phyloP scores from a whole-genome alignment of 2,329 filamentous ascomycete species.

The Sporothrix brasiliensis region DNA sequence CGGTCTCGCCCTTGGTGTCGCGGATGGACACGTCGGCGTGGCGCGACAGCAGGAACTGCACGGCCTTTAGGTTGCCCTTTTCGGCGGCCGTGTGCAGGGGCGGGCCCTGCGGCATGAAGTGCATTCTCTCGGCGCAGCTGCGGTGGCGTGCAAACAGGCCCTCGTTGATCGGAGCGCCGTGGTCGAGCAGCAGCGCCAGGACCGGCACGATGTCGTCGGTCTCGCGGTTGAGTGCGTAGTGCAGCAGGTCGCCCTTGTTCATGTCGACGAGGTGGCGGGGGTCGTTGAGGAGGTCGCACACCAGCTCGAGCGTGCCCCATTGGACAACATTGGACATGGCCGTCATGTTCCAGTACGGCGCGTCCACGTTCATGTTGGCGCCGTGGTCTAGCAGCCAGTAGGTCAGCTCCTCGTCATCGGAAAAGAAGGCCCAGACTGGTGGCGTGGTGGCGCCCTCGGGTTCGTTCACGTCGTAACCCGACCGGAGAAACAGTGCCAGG shows the following conservation, averaged over 20 bases:
- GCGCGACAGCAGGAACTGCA: too few relatives aligned
- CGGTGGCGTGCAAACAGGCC: neutral
- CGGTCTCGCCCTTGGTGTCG: too few relatives aligned
- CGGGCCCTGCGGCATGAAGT: slow-evolving; percentile 14
- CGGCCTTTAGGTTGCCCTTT: too few relatives aligned
- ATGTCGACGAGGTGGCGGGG: slow-evolving; percentile 10
- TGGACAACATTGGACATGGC: neutral
- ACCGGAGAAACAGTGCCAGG: neutral
- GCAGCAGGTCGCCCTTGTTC: slow-evolving; percentile 1
- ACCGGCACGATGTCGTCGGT: slow-evolving; percentile 16
- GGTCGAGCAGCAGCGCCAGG: slow-evolving; percentile 22
- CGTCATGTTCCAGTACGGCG: neutral
- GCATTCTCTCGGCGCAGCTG: neutral
- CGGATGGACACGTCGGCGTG: too few relatives aligned
- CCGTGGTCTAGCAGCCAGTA: slow-evolving; percentile 11
- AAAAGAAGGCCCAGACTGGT: neutral
- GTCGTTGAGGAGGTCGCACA: neutral
- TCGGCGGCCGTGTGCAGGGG: slow-evolving; percentile 14
- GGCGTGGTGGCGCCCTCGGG: neutral
- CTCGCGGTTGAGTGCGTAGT: slow-evolving; percentile 2
- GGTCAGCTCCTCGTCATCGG: too few relatives aligned
- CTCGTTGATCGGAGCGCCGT: slow-evolving; percentile 20
- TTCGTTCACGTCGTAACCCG: slow-evolving; percentile 8
- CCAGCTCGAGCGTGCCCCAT: neutral
- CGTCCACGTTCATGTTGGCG: neutral